Conservation (phyloP, 768 basidiomycete genomes). For the Termitomyces sp. region DNA sequence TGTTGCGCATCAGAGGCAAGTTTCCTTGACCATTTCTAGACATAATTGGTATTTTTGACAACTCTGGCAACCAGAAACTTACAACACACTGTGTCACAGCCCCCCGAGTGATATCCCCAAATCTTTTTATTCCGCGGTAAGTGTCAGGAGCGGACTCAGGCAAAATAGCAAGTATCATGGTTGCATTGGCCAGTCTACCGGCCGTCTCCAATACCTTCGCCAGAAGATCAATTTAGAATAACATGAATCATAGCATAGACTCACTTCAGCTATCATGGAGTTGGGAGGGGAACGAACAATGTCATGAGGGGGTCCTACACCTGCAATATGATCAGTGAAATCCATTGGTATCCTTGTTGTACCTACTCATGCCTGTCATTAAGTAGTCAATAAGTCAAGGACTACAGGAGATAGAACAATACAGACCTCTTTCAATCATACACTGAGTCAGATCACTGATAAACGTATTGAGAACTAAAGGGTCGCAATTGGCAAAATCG, state of each 20-base stretch:
- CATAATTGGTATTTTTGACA: not conserved
- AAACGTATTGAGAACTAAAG: slow-evolving; percentile 12
- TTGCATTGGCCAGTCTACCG: slow-evolving; percentile 4
- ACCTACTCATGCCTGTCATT: slow-evolving; percentile 15
- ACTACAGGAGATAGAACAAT: not conserved
- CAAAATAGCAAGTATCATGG: slow-evolving; percentile 23
- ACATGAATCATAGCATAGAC: not conserved
- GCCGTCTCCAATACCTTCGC: slow-evolving; percentile 9
- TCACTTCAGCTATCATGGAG: not conserved
- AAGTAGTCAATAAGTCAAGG: not conserved
- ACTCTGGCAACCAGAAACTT: slow-evolving; percentile 14
- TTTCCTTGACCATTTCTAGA: slow-evolving; percentile 23
- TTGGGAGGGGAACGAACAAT: slow-evolving; percentile 2
- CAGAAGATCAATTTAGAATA: not conserved
- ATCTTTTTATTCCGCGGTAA: slow-evolving; percentile 26
- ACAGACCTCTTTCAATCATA: slow-evolving; percentile 21
- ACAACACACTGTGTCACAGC: slow-evolving; percentile 65
- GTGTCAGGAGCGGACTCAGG: slow-evolving; percentile 22
- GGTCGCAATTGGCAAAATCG: slow-evolving; percentile 18
- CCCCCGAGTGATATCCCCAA: slow-evolving; percentile 40
- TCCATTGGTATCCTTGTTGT: not conserved
- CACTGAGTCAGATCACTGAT: slow-evolving; percentile 15
- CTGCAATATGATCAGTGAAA: not conserved
- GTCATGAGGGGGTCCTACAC: slow-evolving; percentile 1
- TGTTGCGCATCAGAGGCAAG: slow-evolving; percentile 11